Percentiles rank a stretch among this genome's conserved stretches.
Conservation (phyloP, 257 asterid species). For the Voacanga thouarsii region DNA sequence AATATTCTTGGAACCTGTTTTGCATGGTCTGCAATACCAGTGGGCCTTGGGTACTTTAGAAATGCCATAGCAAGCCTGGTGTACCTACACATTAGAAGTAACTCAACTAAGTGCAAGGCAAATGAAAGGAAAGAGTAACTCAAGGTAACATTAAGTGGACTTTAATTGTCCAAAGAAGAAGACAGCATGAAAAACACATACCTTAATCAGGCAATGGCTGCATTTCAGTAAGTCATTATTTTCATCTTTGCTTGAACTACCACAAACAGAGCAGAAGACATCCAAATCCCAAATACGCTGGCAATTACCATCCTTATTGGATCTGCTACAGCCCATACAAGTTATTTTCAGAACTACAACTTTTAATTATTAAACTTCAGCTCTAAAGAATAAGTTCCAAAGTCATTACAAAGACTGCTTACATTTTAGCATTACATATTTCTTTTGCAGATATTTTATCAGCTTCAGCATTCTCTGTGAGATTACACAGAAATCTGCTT, state of each 20-base stretch:
- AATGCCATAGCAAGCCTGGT: slow-evolving; percentile 34
- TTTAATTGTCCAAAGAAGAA: background rate
- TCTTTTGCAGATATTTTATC: slow-evolving; percentile 4
- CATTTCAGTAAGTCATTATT: slow-evolving; percentile 31
- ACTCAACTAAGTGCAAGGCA: background rate
- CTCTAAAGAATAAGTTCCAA: background rate
- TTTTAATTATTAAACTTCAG: background rate
- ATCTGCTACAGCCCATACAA: slow-evolving; percentile 25
- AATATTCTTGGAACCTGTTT: slow-evolving; percentile 22
- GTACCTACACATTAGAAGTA: slow-evolving; percentile 22
- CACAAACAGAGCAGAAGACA: slow-evolving; percentile 35
- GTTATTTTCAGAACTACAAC: background rate
- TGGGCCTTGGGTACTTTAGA: slow-evolving; percentile 25
- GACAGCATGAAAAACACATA: slow-evolving; percentile 15
- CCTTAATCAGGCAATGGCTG: slow-evolving; percentile 41
- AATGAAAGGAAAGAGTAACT: slow-evolving; percentile 15
- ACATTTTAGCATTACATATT: slow-evolving; percentile 6
- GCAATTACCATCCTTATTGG: slow-evolving; percentile 26
- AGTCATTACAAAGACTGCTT: slow-evolving; percentile 10
- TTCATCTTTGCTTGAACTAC: slow-evolving; percentile 37
- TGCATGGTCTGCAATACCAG: slow-evolving; percentile 33
- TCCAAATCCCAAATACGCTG: slow-evolving; percentile 15
- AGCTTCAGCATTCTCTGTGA: slow-evolving; percentile 9
- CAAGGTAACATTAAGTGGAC: background rate
- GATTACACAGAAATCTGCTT: slow-evolving; percentile 1